Percentiles rank a stretch among this genome's conserved stretches.
These are phyloP conservation scores for Fusarium armeniacum DNA, from an alignment of 2,329 filamentous ascomycete species.

Conservation along the genomic window DNA sequence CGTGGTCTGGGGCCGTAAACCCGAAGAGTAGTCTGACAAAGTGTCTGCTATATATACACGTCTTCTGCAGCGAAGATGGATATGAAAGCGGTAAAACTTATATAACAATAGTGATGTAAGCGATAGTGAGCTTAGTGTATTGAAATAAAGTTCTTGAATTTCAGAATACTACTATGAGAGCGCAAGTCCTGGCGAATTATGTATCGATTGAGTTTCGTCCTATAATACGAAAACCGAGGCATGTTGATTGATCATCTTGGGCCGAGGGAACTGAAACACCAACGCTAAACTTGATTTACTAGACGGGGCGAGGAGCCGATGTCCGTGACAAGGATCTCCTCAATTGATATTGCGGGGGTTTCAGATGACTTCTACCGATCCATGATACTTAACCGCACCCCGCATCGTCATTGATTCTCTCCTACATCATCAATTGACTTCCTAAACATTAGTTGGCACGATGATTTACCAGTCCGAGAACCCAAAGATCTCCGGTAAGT, in stretches of 20 bases:
- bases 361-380: not conserved
- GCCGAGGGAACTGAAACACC: not conserved
- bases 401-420: not conserved
- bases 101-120: not conserved
- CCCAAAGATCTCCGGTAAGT: not conserved
- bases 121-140: not conserved
- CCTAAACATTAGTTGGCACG: not conserved
- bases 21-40: not conserved
- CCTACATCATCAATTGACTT: not conserved
- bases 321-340: not conserved
- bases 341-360: not conserved
- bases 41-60: not conserved
- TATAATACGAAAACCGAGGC: not conserved
- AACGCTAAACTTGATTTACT: not conserved
- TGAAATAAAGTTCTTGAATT: not conserved
- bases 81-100: not conserved
- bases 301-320: not conserved
- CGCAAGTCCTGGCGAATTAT: not conserved
- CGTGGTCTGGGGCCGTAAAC: conserved; percentile 16
- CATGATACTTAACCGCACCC: not conserved
- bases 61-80: not conserved
- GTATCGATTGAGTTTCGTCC: not conserved
- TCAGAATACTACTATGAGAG: not conserved
- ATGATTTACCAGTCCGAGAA: not conserved
- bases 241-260: not conserved